A percentile compares a stretch with the other conserved stretches of the same genome.
Evolutionary conservation across 2,329 filamentous ascomycete species (phyloP).

Genomic region (Hymenoscyphus fructigenus): DNA sequence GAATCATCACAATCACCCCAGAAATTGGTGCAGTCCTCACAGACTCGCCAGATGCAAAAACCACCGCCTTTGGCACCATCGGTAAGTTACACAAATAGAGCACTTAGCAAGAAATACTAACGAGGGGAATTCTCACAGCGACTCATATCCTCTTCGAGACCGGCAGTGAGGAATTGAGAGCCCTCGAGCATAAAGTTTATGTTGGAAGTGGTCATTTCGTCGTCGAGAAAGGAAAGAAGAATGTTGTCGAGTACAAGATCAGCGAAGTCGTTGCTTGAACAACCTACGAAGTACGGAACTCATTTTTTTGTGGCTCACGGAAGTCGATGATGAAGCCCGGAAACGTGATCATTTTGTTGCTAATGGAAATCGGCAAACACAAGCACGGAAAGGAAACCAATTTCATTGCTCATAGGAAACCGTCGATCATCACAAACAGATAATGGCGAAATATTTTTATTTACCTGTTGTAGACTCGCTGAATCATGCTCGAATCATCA

Average conservation of each 20-base stretch:
- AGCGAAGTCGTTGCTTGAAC: slow-evolving; percentile 38
- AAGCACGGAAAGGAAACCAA: background rate
- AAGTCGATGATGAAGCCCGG: too few relatives aligned
- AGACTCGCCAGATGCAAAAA: slow-evolving; percentile 39
- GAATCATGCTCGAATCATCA: background rate
- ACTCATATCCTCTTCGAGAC: slow-evolving; percentile 43
- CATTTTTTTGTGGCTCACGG: background rate
- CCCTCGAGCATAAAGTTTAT: slow-evolving; percentile 42
- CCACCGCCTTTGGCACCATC: slow-evolving; percentile 42
- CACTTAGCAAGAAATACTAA: background rate
- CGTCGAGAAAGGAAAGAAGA: slow-evolving; percentile 37
- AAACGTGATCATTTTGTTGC: too few relatives aligned
- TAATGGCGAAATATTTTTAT: background rate
- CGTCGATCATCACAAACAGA: background rate
- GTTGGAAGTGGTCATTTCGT: slow-evolving; percentile 45
- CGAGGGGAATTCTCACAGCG: slow-evolving; percentile 24
- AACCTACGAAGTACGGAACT: background rate
- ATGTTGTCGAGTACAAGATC: slow-evolving; percentile 45
- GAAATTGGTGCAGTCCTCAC: slow-evolving; percentile 38
- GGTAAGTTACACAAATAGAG: slow-evolving; percentile 34
- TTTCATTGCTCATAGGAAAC: background rate
- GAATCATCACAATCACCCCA: slow-evolving; percentile 39
- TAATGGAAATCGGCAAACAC: too few relatives aligned
- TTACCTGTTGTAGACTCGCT: background rate
- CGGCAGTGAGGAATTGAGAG: slow-evolving; percentile 38